These are phyloP conservation scores for Zancudomyces culisetae DNA, from an alignment of 371 early-diverging fungal species.

Conservation along the genomic window DNA sequence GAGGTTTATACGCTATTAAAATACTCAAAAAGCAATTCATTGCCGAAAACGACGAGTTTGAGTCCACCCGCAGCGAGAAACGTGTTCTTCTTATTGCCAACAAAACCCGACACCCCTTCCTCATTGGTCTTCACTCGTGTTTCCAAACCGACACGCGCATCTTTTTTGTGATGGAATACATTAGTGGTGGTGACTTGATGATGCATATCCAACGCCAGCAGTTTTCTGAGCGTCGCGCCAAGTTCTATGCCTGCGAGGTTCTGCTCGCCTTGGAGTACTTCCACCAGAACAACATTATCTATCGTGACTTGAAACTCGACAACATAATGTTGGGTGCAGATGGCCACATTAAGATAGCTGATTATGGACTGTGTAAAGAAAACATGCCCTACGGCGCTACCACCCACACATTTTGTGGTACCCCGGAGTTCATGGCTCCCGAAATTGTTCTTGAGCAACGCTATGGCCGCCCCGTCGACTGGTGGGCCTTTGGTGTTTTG, in stretches of 20 bases:
- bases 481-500: constrained; percentile 99
- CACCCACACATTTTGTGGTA: constrained; percentile 93
- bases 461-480: constrained; percentile 89
- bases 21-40: constrained; percentile 92
- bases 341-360: constrained; percentile 97
- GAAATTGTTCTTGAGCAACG: constrained; percentile 84
- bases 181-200: constrained; percentile 98
- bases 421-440: constrained; percentile 99
- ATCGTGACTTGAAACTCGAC: constrained; percentile 96
- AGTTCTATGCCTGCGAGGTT: constrained; percentile 95
- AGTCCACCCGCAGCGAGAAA: constrained; percentile 80
- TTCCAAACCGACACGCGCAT: constrained; percentile 86
- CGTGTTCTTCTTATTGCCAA: constrained; percentile 79
- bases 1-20: constrained; percentile 84
- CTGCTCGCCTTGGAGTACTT: constrained; percentile 89
- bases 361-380: constrained; percentile 97
- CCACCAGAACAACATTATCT: constrained; percentile 83
- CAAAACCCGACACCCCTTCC: constrained; percentile 79
- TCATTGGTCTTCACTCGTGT: constrained; percentile 87
- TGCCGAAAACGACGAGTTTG: constrained; percentile 80
- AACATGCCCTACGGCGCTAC: constrained; percentile 66
- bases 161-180: constrained; percentile 98
- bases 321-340: constrained; percentile 83
- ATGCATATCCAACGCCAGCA: constrained; percentile 73
- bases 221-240: constrained; percentile 70